phyloP scores from a whole-genome alignment of 495 filamentous ascomycete species.

The Trichoderma virens region DNA sequence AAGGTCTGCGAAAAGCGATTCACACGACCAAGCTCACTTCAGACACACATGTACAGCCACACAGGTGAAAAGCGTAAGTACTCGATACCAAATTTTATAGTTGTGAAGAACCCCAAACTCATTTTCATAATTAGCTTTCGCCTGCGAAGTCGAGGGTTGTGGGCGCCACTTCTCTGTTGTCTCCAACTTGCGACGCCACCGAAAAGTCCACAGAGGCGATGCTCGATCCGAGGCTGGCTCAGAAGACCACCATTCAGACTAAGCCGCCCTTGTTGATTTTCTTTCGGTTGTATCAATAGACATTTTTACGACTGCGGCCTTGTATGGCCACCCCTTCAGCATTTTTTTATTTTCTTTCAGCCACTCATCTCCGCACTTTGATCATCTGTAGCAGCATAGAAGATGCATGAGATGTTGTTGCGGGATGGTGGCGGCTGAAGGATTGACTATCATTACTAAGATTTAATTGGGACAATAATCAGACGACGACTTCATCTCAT shows the following conservation, averaged over 20 bases:
- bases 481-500: constrained; percentile 8
- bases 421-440: background rate
- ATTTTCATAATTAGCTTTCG: constrained; percentile 53
- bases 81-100: background rate
- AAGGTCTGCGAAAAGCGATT: constrained; percentile 99
- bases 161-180: constrained; percentile 97
- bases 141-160: constrained; percentile 90
- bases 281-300: background rate
- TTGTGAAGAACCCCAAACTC: constrained; percentile 19
- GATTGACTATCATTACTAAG: background rate
- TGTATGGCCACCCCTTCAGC: background rate
- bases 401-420: constrained; percentile 1
- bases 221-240: constrained; percentile 44
- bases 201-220: constrained; percentile 93
- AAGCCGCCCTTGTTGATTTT: background rate
- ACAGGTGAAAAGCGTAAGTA: constrained; percentile 97
- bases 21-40: constrained; percentile 89
- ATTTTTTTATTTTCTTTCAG: background rate
- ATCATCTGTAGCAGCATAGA: constrained; percentile 8
- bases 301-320: background rate
- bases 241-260: constrained; percentile 42
- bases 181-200: constrained; percentile 88
- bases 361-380: background rate
- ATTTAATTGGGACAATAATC: constrained; percentile 5
- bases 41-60: constrained; percentile 99